These are phyloP conservation scores for Colletotrichum filicis DNA, from an alignment of 2,329 filamentous ascomycete species.

Conservation along the genomic window DNA sequence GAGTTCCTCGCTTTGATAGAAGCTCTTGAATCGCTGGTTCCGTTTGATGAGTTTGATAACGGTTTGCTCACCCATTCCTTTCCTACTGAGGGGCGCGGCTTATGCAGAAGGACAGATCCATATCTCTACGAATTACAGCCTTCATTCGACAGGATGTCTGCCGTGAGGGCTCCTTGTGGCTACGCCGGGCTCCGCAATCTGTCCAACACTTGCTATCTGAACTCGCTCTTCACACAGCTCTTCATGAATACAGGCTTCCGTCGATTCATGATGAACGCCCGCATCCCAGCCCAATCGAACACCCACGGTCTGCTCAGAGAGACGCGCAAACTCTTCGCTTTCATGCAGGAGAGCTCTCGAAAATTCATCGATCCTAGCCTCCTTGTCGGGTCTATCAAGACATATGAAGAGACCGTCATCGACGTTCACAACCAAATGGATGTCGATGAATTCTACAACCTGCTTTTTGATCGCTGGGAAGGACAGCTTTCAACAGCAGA, in stretches of 20 bases:
- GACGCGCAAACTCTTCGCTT: conserved; percentile 84
- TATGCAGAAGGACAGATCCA: conserved; percentile 46
- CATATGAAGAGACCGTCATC: conserved; percentile 84
- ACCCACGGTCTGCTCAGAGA: conserved; percentile 78
- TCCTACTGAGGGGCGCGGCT: neutral
- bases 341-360: conserved; percentile 84
- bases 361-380: conserved; percentile 78
- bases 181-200: conserved; percentile 93
- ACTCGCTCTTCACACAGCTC: conserved; percentile 91
- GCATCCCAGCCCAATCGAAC: conserved; percentile 62
- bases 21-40: conserved; percentile 60
- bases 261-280: conserved; percentile 79
- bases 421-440: conserved; percentile 96
- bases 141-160: conserved; percentile 72
- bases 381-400: conserved; percentile 81
- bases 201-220: conserved; percentile 97
- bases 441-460: conserved; percentile 96
- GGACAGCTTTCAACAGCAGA: conserved; percentile 75
- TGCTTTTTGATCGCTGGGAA: conserved; percentile 93
- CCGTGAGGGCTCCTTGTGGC: conserved; percentile 80
- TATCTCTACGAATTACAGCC: conserved; percentile 72
- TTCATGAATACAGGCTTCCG: conserved; percentile 96
- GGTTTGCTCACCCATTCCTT: conserved; percentile 8
- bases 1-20: conserved; percentile 65
- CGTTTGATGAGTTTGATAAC: conserved; percentile 44